phyloP scores from a whole-genome alignment of 2,329 filamentous ascomycete genomes.

The Fusarium beomiforme region DNA sequence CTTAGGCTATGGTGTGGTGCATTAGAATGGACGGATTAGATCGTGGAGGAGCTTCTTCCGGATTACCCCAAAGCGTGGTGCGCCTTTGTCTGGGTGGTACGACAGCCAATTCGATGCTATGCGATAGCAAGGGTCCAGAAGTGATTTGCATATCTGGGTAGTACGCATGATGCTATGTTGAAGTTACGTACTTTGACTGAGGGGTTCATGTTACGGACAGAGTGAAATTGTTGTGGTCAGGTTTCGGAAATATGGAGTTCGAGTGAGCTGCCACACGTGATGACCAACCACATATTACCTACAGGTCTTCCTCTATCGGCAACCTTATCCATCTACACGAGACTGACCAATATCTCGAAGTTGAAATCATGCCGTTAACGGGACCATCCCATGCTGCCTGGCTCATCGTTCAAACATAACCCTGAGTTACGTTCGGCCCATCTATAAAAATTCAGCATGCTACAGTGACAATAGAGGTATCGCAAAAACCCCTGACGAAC shows the following conservation, averaged over 20 bases:
- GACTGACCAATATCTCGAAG: neutral
- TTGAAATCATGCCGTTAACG: neutral
- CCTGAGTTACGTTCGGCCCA: neutral
- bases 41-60: slow-evolving; percentile 39
- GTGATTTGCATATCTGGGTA: slow-evolving; percentile 13
- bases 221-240: slow-evolving; percentile 5
- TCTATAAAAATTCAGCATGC: slow-evolving; percentile 3
- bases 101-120: slow-evolving; percentile 20
- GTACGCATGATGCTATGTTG: slow-evolving; percentile 5
- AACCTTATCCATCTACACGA: neutral
- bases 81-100: slow-evolving; percentile 18
- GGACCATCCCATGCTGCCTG: neutral
- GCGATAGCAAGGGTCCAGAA: slow-evolving; percentile 4
- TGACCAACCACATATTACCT: neutral
- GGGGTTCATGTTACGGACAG: neutral
- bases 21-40: slow-evolving; percentile 28
- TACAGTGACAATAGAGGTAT: slow-evolving; percentile 6
- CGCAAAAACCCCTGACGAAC: slow-evolving; percentile 4
- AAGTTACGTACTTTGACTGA: neutral
- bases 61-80: slow-evolving; percentile 37
- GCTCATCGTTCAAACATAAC: neutral
- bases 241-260: neutral
- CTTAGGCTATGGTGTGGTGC: neutral
- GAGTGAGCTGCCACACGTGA: slow-evolving; percentile 27
- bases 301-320: neutral